Conservation (phyloP, 2,329 filamentous ascomycete species). For the Verticillium dahliae region DNA sequence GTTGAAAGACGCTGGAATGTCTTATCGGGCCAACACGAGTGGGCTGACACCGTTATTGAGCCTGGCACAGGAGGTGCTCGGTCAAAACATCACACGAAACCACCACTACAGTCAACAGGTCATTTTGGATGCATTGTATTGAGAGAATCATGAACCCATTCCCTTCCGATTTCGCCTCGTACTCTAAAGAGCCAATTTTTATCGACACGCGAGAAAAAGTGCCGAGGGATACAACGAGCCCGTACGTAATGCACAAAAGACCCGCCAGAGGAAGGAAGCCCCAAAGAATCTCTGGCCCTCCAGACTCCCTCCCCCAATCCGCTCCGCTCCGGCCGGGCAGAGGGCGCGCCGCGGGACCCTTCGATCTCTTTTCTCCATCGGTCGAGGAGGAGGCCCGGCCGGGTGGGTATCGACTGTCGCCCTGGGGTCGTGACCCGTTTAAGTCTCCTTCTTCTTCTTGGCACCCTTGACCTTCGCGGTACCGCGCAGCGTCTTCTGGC, state of each 20-base stretch:
- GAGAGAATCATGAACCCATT: constrained; percentile 16
- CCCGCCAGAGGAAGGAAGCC: constrained; percentile 5
- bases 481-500: constrained; percentile 96
- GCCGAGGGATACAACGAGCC: constrained; percentile 11
- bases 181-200: constrained; percentile 10
- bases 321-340: constrained; percentile 6
- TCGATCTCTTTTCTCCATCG: not conserved
- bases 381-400: not conserved
- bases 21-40: no score
- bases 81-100: not conserved
- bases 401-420: not conserved
- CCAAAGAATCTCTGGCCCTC: not conserved
- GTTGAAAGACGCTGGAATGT: no score
- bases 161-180: constrained; percentile 13
- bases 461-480: constrained; percentile 97
- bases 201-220: constrained; percentile 3
- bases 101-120: not conserved
- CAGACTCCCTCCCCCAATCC: not conserved
- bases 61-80: no score
- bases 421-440: not conserved
- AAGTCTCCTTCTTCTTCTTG: constrained; percentile 79
- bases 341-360: not conserved
- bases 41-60: no score
- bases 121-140: constrained; percentile 3
- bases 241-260: constrained; percentile 8